These are phyloP conservation scores for Eragrostis nindensis DNA, from an alignment of 176 grass and related monocot species.

Conservation along the genomic window DNA sequence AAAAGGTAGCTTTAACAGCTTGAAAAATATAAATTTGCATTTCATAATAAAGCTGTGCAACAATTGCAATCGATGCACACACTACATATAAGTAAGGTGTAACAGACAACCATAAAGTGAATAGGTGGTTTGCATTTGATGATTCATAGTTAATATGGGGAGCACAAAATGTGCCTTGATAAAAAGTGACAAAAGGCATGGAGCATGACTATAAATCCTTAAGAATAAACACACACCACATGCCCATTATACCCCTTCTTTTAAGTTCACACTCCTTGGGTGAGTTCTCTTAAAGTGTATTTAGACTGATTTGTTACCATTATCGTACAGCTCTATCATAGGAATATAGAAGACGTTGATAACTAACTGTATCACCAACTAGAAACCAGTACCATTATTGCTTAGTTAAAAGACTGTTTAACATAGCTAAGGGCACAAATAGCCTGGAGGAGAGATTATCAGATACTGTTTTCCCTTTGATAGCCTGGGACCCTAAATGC, in stretches of 20 bases:
- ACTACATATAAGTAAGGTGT: conserved; percentile 7
- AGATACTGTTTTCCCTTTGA: background rate
- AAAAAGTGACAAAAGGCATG: background rate
- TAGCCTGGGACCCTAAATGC: background rate
- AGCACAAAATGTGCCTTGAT: background rate
- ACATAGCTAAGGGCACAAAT: background rate
- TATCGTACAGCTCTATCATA: background rate
- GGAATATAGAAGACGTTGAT: background rate
- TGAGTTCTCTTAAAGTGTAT: background rate
- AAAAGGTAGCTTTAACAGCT: conserved; percentile 32
- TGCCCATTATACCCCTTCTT: background rate
- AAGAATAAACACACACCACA: too few species aligned
- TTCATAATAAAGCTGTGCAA: background rate
- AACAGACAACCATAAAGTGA: conserved; percentile 17
- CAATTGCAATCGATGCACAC: background rate
- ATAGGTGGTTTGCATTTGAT: background rate
- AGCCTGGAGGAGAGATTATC: background rate
- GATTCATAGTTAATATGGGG: background rate
- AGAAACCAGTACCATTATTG: background rate
- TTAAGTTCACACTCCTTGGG: background rate
- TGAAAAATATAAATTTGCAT: conserved; percentile 23
- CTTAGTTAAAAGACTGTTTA: background rate
- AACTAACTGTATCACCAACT: background rate
- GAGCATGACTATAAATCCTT: background rate
- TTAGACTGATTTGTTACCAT: background rate